Evolutionary conservation across 192 early-diverging fungal genomes (phyloP).

Genomic region (Mortierella hygrophila): DNA sequence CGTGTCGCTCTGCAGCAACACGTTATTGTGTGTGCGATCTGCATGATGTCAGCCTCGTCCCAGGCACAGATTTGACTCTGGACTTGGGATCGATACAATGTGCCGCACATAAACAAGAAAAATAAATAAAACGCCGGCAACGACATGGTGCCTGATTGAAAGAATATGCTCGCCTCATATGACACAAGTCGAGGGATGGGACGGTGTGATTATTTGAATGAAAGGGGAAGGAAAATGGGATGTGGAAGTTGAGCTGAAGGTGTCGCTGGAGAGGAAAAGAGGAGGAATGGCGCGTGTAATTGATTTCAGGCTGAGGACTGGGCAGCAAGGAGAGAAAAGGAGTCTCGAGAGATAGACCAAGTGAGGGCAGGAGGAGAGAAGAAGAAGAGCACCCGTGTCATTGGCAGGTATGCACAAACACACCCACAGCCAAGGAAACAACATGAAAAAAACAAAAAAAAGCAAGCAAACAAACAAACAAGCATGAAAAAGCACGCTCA

Average conservation of each 20-base stretch:
- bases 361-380: not conserved
- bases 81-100: not conserved
- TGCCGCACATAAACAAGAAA: not conserved
- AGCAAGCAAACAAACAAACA: not conserved
- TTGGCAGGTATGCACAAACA: not conserved
- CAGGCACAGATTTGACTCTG: conserved; percentile 2
- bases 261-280: not conserved
- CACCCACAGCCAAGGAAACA: not conserved
- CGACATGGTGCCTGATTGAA: not conserved
- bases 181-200: not conserved
- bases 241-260: not conserved
- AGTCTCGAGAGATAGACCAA: not conserved
- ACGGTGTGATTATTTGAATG: not conserved
- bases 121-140: conserved; percentile 5
- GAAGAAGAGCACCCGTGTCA: not conserved
- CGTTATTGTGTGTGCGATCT: conserved; percentile 13
- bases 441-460: not conserved
- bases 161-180: not conserved
- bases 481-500: not conserved
- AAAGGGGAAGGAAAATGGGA: not conserved
- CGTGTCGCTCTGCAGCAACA: not conserved
- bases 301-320: not conserved
- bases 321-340: not conserved
- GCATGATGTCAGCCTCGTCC: conserved; percentile 18
- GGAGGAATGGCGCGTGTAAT: not conserved